These are phyloP conservation scores for Populus ilicifolia DNA, from an alignment of 345 rosid genomes.

Conservation along the genomic window DNA sequence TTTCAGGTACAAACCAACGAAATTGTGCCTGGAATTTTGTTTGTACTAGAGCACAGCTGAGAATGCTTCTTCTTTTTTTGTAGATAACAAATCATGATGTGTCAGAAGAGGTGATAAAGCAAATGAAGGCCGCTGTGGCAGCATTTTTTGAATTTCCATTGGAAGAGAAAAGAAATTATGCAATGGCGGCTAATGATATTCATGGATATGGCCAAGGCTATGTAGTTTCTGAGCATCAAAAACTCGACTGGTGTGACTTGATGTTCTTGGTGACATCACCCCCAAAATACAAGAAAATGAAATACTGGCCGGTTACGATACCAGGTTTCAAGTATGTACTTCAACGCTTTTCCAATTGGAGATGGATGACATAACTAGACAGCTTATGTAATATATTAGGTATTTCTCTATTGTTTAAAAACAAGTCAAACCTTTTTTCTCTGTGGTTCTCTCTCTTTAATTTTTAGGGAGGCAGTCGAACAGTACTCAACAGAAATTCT, in stretches of 20 bases:
- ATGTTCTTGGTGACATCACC: constrained; percentile 18
- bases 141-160: constrained; percentile 25
- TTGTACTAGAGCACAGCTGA: no score
- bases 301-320: constrained; percentile 17
- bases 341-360: no score
- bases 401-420: no score
- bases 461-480: no score
- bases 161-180: constrained; percentile 28
- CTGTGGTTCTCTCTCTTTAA: no score
- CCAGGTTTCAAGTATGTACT: constrained; percentile 22
- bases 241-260: constrained; percentile 28
- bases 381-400: not conserved
- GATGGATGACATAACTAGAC: not conserved
- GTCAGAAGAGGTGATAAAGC: no score
- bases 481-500: no score
- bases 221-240: constrained; percentile 28
- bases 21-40: no score
- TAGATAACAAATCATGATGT: no score
- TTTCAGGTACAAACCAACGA: constrained; percentile 17
- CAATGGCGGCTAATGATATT: constrained; percentile 15
- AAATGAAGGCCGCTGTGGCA: no score
- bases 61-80: no score
- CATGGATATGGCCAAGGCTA: constrained; percentile 30
- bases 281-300: constrained; percentile 2
- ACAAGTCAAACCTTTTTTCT: no score